A percentile compares a stretch with the other conserved stretches of the same genome.
phyloP scores from a whole-genome alignment of 139 green algal genomes.

The Chlamydomonas eustigma region DNA sequence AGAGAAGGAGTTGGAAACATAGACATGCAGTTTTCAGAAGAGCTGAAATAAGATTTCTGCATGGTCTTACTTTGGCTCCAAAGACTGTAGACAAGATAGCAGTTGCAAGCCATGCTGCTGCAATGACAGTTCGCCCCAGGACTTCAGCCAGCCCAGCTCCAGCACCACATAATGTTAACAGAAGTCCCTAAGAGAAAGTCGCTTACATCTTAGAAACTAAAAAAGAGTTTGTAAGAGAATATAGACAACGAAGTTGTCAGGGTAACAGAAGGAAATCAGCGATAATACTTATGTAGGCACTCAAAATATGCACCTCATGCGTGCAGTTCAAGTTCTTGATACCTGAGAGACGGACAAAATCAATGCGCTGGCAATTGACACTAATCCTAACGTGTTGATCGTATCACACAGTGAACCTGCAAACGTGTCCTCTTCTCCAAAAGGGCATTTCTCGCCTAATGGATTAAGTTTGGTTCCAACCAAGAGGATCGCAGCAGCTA shows the following conservation, averaged over 20 bases:
- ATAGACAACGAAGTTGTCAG: no score
- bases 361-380: neutral
- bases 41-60: neutral
- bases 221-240: no score
- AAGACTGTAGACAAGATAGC: slow-evolving; percentile 15
- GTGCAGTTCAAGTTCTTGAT: no score
- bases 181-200: slow-evolving; percentile 1
- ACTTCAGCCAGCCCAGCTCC: neutral
- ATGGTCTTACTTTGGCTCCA: slow-evolving; percentile 6
- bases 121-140: neutral
- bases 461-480: neutral
- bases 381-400: neutral
- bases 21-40: no score
- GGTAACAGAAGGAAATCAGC: no score
- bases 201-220: no score
- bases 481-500: neutral
- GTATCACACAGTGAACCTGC: neutral
- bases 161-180: neutral
- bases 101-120: neutral
- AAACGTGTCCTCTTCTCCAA: neutral
- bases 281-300: no score
- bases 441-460: neutral
- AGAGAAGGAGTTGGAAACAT: no score
- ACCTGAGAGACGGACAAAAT: neutral
- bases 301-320: no score